These are phyloP conservation scores for Dendrostoma leiphaemia DNA, from an alignment of 2,329 filamentous ascomycete genomes.

Conservation along the genomic window DNA sequence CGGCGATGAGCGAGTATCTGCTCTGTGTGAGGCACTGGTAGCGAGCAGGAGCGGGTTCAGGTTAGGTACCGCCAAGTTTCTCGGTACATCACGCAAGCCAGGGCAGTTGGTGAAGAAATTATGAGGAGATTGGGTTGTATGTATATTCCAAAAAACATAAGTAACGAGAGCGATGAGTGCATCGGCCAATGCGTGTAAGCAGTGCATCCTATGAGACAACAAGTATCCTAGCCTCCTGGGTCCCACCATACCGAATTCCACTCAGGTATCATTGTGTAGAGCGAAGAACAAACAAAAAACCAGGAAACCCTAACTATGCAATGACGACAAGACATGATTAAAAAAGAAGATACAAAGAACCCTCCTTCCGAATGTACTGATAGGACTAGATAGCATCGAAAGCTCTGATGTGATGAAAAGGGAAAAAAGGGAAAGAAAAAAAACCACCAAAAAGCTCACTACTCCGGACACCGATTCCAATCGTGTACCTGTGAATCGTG, in stretches of 20 bases:
- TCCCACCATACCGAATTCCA: not conserved
- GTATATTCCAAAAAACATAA: too few relatives aligned
- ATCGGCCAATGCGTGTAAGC: too few relatives aligned
- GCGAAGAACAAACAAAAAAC: not conserved
- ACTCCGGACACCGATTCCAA: not conserved
- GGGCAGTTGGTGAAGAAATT: too few relatives aligned
- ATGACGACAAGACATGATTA: not conserved
- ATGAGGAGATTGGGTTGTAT: too few relatives aligned
- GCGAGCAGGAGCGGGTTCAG: not conserved
- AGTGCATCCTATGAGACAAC: not conserved
- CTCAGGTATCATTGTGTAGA: constrained; percentile 20
- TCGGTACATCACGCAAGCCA: too few relatives aligned
- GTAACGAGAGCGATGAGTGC: too few relatives aligned
- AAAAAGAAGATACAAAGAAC: not conserved
- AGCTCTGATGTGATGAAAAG: not conserved
- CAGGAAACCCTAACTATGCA: constrained; percentile 8
- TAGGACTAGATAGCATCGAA: constrained; percentile 19
- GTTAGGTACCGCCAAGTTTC: too few relatives aligned
- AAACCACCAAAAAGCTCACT: constrained; percentile 17
- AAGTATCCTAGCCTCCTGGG: not conserved
- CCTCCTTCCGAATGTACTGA: not conserved
- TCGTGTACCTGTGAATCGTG: constrained; percentile 1
- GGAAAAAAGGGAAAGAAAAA: not conserved
- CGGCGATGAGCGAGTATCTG: constrained; percentile 66
- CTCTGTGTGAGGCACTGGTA: constrained; percentile 70